Percentiles rank a stretch among this genome's conserved stretches.
These are phyloP conservation scores for Exophiala sideris DNA, from an alignment of 2,329 filamentous ascomycete genomes.

Conservation along the genomic window DNA sequence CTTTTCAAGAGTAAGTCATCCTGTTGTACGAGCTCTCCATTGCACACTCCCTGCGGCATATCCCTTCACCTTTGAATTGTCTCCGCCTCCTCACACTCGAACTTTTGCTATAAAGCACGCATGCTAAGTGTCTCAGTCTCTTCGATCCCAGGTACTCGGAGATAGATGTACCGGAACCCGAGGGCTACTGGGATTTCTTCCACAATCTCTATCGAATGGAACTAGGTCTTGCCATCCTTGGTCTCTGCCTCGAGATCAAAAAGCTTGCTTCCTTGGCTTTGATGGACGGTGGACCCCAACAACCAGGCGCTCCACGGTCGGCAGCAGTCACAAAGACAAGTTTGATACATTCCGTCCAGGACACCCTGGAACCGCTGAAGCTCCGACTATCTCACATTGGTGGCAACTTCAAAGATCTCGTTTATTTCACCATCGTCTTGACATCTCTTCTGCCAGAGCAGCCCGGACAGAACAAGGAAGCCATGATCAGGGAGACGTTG, in stretches of 20 bases:
- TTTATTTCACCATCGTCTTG: conserved; percentile 25
- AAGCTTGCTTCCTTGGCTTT: conserved; percentile 4
- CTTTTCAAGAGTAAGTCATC: conserved; percentile 30
- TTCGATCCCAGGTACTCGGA: conserved; percentile 33
- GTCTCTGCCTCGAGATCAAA: conserved; percentile 26
- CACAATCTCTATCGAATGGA: conserved; percentile 26
- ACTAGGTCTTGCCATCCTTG: conserved; percentile 17
- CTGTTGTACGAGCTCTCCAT: not conserved
- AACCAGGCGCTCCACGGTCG: not conserved
- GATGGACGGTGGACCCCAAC: not conserved
- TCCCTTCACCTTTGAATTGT: too few relatives aligned
- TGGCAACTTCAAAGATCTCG: conserved; percentile 23
- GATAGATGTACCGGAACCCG: conserved; percentile 28
- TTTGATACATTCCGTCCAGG: conserved; percentile 21
- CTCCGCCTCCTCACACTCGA: not conserved
- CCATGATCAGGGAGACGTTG: conserved; percentile 7
- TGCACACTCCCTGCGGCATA: too few relatives aligned
- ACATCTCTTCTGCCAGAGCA: conserved; percentile 11
- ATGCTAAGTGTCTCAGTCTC: conserved; percentile 6
- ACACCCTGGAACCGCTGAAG: conserved; percentile 24
- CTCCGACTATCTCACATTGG: conserved; percentile 20
- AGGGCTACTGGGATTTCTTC: conserved; percentile 28
- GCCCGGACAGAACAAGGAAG: not conserved
- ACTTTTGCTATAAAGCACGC: not conserved
- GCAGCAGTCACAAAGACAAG: conserved; percentile 14